A percentile compares a stretch with the other conserved stretches of the same genome.
Conservation (phyloP, 345 rosid genomes). For the Eucalyptus cladocalyx region DNA sequence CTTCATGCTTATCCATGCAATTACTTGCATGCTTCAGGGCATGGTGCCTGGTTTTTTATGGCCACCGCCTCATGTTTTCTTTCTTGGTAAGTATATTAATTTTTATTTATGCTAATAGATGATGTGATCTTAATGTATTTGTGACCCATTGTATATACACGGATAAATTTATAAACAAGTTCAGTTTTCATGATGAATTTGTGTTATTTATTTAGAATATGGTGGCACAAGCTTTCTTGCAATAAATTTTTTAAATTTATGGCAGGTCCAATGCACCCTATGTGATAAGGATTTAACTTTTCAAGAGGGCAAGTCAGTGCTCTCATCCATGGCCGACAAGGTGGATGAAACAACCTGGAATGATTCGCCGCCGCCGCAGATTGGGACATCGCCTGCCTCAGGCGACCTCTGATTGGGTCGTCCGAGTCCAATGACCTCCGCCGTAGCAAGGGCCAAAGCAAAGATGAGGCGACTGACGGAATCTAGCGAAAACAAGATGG, state of each 20-base stretch:
- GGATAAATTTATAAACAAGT: background rate
- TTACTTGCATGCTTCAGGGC: background rate
- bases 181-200: background rate
- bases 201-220: background rate
- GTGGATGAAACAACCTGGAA: background rate
- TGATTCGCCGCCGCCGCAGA: background rate
- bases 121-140: background rate
- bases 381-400: background rate
- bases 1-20: background rate
- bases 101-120: background rate
- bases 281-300: background rate
- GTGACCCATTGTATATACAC: background rate
- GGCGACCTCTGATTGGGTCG: background rate
- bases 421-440: background rate
- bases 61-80: background rate
- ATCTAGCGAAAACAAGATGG: background rate
- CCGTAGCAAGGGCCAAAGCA: background rate
- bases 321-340: background rate
- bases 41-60: background rate
- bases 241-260: background rate
- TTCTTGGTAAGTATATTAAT: background rate
- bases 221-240: background rate
- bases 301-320: background rate
- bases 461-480: background rate
- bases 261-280: background rate